Evolutionary conservation across 2,329 filamentous ascomycete genomes (phyloP).

Genomic region (Alternaria triticimaculans): DNA sequence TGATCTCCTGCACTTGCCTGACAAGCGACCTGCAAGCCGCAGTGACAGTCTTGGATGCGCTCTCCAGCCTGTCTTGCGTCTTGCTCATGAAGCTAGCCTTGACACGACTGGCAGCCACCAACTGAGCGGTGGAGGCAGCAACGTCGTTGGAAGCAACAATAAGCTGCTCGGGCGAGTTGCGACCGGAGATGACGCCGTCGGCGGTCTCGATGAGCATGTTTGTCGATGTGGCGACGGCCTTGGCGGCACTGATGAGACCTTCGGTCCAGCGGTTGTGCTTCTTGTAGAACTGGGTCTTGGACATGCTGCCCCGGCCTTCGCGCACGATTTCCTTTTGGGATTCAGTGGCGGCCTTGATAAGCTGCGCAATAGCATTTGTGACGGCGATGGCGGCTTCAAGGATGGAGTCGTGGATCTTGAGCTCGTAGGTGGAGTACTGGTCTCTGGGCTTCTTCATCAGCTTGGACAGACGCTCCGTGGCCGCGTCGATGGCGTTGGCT

Average conservation of each 20-base stretch:
- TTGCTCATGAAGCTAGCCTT: constrained; percentile 99
- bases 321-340: constrained; percentile 97
- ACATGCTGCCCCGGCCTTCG: constrained; percentile 85
- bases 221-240: constrained; percentile 91
- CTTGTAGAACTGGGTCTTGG: constrained; percentile 96
- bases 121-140: constrained; percentile 92
- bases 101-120: constrained; percentile 92
- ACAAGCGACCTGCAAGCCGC: constrained; percentile 86
- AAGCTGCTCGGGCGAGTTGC: constrained; percentile 93
- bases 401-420: constrained; percentile 95
- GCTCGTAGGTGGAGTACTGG: constrained; percentile 92
- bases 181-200: constrained; percentile 88
- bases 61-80: constrained; percentile 89
- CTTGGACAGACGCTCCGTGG: constrained; percentile 85
- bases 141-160: constrained; percentile 98
- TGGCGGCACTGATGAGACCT: constrained; percentile 94
- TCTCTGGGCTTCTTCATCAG: constrained; percentile 96
- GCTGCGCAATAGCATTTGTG: constrained; percentile 88
- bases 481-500: constrained; percentile 92
- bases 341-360: constrained; percentile 92
- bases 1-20: constrained; percentile 92
- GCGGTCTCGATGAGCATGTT: constrained; percentile 98
- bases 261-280: constrained; percentile 99
- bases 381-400: constrained; percentile 91
- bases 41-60: constrained; percentile 90